Percentiles rank a stretch among this genome's conserved stretches.
These are phyloP conservation scores for Ophiocytium majus DNA, from an alignment of 352 stramenopile species.

Conservation along the genomic window DNA sequence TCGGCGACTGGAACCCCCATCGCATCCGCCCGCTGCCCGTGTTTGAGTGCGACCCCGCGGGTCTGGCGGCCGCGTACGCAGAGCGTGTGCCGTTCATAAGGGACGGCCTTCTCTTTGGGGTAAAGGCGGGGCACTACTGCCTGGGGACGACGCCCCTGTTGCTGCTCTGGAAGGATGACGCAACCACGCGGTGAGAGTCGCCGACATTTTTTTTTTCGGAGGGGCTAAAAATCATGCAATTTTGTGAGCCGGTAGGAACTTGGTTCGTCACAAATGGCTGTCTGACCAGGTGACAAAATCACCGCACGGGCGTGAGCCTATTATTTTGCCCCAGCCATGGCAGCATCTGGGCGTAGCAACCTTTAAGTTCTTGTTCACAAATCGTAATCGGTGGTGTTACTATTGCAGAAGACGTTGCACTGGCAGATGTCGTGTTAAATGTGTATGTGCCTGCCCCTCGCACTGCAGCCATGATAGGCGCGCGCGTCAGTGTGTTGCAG, in stretches of 20 bases:
- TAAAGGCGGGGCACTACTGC: conserved; percentile 81
- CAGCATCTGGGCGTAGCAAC: neutral
- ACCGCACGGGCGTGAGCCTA: too few species aligned
- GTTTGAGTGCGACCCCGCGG: conserved; percentile 74
- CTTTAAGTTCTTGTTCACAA: neutral
- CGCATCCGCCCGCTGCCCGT: conserved; percentile 69
- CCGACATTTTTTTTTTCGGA: conserved; percentile 43
- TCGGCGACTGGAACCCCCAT: neutral
- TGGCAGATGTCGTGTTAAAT: too few species aligned
- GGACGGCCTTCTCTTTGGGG: conserved; percentile 81
- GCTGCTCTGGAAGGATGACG: conserved; percentile 80
- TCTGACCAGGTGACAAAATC: too few species aligned
- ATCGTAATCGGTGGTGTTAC: too few species aligned
- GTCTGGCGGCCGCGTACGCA: conserved; percentile 71
- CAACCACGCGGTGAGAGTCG: conserved; percentile 70
- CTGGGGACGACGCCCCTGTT: conserved; percentile 75
- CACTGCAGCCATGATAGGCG: too few species aligned
- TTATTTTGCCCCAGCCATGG: neutral
- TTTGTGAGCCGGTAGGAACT: too few species aligned
- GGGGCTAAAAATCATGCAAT: conserved; percentile 7
- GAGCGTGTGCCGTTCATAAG: conserved; percentile 76
- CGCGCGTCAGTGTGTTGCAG: too few species aligned
- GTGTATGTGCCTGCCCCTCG: too few species aligned
- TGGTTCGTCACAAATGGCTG: too few species aligned
- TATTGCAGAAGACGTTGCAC: too few species aligned